These are phyloP conservation scores for Ceratocystis diversiconidia DNA, from an alignment of 2,329 filamentous ascomycete genomes.

Conservation along the genomic window DNA sequence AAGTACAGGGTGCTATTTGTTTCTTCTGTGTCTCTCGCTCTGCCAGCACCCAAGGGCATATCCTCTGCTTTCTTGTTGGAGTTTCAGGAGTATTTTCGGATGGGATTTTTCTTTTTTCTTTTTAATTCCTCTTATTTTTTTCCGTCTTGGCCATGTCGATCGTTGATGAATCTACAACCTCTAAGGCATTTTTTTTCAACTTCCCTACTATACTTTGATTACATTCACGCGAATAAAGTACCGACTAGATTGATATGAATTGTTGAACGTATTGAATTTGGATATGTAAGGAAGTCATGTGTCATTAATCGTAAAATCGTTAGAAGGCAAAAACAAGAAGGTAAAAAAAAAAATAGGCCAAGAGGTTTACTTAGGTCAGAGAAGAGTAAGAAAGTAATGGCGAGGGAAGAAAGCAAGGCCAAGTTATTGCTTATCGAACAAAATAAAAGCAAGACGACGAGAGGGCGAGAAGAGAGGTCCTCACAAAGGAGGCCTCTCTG, in stretches of 20 bases:
- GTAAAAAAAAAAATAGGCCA: neutral
- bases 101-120: neutral
- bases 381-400: too few species aligned
- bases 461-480: conserved; percentile 4
- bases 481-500: neutral
- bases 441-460: conserved; percentile 1
- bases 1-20: neutral
- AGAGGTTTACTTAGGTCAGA: too few species aligned
- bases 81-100: conserved; percentile 9
- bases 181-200: too few species aligned
- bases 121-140: neutral
- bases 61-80: conserved; percentile 1
- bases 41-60: neutral
- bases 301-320: conserved; percentile 5
- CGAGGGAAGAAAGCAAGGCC: neutral
- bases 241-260: neutral
- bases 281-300: neutral
- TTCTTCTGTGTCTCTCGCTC: neutral
- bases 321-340: neutral
- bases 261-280: neutral
- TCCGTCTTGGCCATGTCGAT: neutral
- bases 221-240: neutral
- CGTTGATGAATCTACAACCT: neutral
- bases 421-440: neutral
- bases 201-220: neutral